Percentiles rank a stretch among this genome's conserved stretches.
phyloP scores from a whole-genome alignment of 164 flowering plant genomes.

The Piper longum region DNA sequence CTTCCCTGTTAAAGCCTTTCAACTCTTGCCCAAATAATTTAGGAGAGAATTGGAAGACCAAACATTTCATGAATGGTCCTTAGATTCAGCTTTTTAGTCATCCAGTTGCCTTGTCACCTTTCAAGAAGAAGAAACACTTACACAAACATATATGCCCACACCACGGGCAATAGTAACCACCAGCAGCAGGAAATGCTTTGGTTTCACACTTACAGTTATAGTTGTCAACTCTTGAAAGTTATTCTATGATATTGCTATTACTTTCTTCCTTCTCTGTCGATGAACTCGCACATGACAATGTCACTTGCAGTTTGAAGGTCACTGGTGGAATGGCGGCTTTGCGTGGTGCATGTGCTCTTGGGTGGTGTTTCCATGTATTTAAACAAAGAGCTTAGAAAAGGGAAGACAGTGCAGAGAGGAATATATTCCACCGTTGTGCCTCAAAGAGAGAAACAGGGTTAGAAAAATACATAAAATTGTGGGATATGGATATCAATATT shows the following conservation, averaged over 20 bases:
- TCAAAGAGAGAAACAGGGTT: not conserved
- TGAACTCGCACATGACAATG: not conserved
- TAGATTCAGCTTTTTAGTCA: not conserved
- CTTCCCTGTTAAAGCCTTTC: not conserved
- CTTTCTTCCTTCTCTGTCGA: no score
- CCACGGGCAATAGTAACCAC: no score
- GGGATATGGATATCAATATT: not conserved
- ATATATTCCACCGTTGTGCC: not conserved
- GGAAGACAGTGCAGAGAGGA: not conserved
- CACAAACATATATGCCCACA: no score
- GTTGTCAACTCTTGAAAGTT: no score
- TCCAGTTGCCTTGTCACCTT: no score
- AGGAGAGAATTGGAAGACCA: no score
- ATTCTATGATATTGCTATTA: no score
- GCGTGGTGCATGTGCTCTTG: not conserved
- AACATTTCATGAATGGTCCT: not conserved
- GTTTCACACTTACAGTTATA: no score
- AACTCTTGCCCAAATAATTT: not conserved
- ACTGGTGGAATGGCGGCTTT: not conserved
- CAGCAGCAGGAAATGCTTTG: no score
- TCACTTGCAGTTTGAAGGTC: no score
- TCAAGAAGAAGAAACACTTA: no score
- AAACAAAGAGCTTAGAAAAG: not conserved
- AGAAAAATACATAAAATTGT: not conserved
- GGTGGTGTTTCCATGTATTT: not conserved